Evolutionary conservation across 169 alveolate genomes (phyloP), one percentile per base, ranked within the genome.

Genomic region (Theileria equi): DNA sequence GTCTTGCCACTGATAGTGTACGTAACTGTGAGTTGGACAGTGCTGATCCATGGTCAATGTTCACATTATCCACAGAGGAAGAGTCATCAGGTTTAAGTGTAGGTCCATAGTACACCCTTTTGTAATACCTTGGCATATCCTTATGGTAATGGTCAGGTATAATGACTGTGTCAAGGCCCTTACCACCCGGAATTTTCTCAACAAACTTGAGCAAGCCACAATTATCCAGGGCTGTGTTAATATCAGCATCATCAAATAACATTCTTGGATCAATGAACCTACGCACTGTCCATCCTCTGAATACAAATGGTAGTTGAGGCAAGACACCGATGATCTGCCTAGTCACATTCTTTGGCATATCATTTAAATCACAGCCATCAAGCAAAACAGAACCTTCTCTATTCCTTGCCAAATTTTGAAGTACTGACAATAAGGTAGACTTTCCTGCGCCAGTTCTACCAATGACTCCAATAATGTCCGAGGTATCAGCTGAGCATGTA

Each of bases 361-460:
- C 25, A 35, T 59, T 74, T 16, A 74, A 2, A 11, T 74, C 84
- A 7, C 60, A 41, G 2, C 86, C 86, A 61, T 77, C 86, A 34
- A 77, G 54, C 68, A 77, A 38, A 3, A 77, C 77, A 17, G 63
- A 25, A 5, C 86, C 86, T 1, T 58, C 65, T 11, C 77, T 49
- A 10, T 47, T 10, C 1, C 73, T 26, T 17, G 47, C 60, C 10
- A 55, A 31, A 38, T 67, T 62, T 50, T 67, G 70, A 21, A 77
- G 17, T 19, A 52, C 72, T 7, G 73, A 16, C 4, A 77, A 28
- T n/a, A 77, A 66, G 11, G 86, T 66, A 10, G 69, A 67, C 54
- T 77, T 77, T 17, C 86, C 86, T 0, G 86, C 60, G 5, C 86
- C 86, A 2, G 86, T 77, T 7, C 86, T 52, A 5, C 86, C 86